phyloP scores from a whole-genome alignment of 2,329 filamentous ascomycete genomes.

The Exophiala viscosa region DNA sequence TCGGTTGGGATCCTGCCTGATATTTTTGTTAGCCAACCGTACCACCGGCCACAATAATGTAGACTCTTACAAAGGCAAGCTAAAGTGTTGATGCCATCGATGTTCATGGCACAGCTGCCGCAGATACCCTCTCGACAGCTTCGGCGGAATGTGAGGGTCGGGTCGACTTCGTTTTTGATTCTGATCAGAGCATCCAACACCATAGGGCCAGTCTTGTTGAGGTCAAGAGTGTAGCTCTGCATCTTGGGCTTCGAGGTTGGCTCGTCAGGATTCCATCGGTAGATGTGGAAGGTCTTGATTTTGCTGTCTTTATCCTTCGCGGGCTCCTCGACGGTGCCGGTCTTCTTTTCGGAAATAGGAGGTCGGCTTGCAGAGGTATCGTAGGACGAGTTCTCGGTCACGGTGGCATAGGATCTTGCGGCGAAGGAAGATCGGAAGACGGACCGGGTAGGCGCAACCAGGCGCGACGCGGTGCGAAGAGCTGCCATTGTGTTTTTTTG shows the following conservation, averaged over 20 bases:
- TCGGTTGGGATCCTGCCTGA: conserved; percentile 90
- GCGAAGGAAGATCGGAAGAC: conserved; percentile 38
- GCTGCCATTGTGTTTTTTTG: conserved; percentile 41
- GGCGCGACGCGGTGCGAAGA: conserved; percentile 46
- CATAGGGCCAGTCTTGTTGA: conserved; percentile 99
- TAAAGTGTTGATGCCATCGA: conserved; percentile 96
- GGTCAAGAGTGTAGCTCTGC: conserved; percentile 89
- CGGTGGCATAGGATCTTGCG: conserved; percentile 47
- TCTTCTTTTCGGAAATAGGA: conserved; percentile 49
- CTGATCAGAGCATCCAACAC: conserved; percentile 92
- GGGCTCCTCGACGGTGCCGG: conserved; percentile 60
- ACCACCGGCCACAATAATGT: conserved; percentile 11
- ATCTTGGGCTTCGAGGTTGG: conserved; percentile 90
- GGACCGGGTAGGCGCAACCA: conserved; percentile 34
- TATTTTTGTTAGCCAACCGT: conserved; percentile 9
- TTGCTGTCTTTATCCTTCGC: conserved; percentile 54
- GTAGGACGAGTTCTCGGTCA: conserved; percentile 36
- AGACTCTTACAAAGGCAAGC: conserved; percentile 84
- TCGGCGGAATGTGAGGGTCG: conserved; percentile 90
- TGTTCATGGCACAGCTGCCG: conserved; percentile 99
- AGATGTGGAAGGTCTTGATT: conserved; percentile 96
- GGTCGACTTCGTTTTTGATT: conserved; percentile 99
- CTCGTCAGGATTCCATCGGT: conserved; percentile 95
- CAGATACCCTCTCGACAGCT: conserved; percentile 98
- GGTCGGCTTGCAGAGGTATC: conserved; percentile 33